Conservation (phyloP, 1,284 basidiomycete genomes). For the Mycena sp. region DNA sequence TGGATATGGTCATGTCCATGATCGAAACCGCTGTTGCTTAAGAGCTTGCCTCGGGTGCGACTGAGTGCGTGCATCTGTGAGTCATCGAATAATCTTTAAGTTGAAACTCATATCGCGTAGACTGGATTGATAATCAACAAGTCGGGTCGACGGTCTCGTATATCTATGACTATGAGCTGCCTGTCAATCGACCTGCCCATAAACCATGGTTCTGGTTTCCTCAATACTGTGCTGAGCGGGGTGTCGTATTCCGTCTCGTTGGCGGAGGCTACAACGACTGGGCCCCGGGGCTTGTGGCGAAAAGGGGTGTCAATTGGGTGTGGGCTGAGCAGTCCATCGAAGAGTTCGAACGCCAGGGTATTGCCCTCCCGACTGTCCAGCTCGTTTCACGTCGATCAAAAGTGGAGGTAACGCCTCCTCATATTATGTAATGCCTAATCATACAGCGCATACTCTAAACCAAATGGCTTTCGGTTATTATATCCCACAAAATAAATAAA, state of each 20-base stretch:
- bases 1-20: background rate
- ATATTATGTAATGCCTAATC: no score
- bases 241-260: background rate
- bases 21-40: background rate
- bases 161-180: background rate
- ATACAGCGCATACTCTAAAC: no score
- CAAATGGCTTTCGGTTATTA: no score
- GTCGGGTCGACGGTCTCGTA: background rate
- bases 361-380: no score
- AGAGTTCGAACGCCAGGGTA: background rate
- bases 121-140: background rate
- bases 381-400: no score
- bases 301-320: background rate
- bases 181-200: background rate
- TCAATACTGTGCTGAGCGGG: background rate
- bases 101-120: background rate
- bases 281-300: background rate
- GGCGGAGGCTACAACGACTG: background rate
- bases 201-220: constrained; percentile 4
- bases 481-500: background rate
- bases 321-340: background rate
- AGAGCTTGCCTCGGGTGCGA: background rate
- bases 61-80: background rate
- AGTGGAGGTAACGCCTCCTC: no score
- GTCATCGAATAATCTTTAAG: background rate